Percentiles rank a stretch among this genome's conserved stretches.
phyloP scores from a whole-genome alignment of 768 basidiomycete species.

The Lanmaoa rubissima region DNA sequence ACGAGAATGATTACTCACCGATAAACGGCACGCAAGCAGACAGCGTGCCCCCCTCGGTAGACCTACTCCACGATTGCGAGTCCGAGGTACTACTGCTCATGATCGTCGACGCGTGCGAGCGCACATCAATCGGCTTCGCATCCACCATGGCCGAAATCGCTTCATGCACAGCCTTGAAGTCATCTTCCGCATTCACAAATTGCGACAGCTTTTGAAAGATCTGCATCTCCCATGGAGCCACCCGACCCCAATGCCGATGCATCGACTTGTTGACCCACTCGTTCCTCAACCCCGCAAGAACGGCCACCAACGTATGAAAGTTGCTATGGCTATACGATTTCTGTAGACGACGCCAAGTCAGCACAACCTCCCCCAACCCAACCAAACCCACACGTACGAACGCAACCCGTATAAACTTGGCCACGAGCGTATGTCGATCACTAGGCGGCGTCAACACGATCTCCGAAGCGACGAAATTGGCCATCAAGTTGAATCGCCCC shows the following conservation, averaged over 20 bases:
- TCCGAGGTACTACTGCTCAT: conserved; percentile 46
- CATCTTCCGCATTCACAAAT: conserved; percentile 60
- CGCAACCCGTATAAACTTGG: conserved; percentile 83
- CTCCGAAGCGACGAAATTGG: conserved; percentile 79
- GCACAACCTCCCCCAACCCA: background rate
- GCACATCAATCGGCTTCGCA: conserved; percentile 55
- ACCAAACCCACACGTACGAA: conserved; percentile 51
- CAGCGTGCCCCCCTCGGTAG: conserved; percentile 43
- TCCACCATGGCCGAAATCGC: conserved; percentile 64
- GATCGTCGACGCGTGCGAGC: conserved; percentile 53
- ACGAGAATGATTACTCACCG: conserved; percentile 43
- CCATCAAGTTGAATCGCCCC: conserved; percentile 81
- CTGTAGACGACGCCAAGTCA: conserved; percentile 37
- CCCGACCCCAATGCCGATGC: conserved; percentile 61
- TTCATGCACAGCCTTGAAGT: conserved; percentile 74
- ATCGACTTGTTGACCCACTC: conserved; percentile 69
- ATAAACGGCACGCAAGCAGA: conserved; percentile 80
- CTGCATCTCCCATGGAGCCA: conserved; percentile 69
- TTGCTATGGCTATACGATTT: conserved; percentile 78
- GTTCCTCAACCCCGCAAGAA: conserved; percentile 72
- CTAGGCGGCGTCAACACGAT: conserved; percentile 69
- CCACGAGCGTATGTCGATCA: conserved; percentile 63
- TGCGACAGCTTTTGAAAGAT: conserved; percentile 69
- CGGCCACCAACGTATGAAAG: conserved; percentile 75
- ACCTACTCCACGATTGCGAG: conserved; percentile 36